Conservation (phyloP, 768 basidiomycete species). For the Trametes meyenii region DNA sequence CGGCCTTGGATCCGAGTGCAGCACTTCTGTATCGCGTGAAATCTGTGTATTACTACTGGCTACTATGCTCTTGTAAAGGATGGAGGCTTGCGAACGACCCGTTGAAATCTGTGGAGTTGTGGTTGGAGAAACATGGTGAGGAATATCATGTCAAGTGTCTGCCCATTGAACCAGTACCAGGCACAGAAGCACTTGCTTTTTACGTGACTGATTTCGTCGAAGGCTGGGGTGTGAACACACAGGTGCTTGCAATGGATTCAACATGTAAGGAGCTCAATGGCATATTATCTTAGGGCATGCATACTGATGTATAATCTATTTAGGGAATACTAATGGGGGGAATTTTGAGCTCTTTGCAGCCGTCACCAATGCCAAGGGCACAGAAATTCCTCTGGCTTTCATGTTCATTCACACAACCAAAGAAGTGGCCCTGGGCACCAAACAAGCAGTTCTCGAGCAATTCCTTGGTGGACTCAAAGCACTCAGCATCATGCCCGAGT, state of each 20-base stretch:
- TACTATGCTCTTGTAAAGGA: neutral
- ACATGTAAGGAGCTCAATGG: constrained; percentile 10
- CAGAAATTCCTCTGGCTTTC: constrained; percentile 38
- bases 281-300: neutral
- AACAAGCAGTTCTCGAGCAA: constrained; percentile 31
- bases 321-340: constrained; percentile 39
- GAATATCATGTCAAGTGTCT: constrained; percentile 1
- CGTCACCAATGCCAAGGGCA: constrained; percentile 38
- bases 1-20: neutral
- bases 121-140: neutral
- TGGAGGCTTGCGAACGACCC: neutral
- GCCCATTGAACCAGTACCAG: constrained; percentile 9
- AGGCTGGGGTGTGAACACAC: constrained; percentile 9
- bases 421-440: constrained; percentile 26
- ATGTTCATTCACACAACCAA: constrained; percentile 26
- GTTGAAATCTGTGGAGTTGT: neutral
- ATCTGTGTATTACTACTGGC: constrained; percentile 4
- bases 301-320: neutral
- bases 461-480: constrained; percentile 32
- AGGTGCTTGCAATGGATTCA: constrained; percentile 22
- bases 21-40: neutral
- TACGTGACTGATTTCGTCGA: constrained; percentile 14
- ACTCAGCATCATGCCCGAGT: constrained; percentile 29
- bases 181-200: constrained; percentile 13
- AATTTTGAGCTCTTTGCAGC: constrained; percentile 38